Evolutionary conservation across 306 rosid genomes (phyloP), one percentile per base, ranked within the genome.

Genomic region (Fagus sylvatica): DNA sequence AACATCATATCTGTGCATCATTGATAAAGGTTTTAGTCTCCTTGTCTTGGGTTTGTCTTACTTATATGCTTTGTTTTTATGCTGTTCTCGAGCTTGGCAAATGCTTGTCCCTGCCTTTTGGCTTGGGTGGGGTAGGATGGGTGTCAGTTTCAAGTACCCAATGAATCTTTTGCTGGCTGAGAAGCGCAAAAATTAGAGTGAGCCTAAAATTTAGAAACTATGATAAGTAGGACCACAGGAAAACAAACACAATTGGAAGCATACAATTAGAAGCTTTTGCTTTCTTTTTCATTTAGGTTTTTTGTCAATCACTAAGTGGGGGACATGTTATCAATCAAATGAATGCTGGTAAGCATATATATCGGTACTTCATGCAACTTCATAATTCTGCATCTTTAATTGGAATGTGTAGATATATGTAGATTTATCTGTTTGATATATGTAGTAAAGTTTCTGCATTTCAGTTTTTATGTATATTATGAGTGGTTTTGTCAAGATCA

Each of bases 251-350:
- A 1, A 17, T 41, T 1, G 34, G 5, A 72, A 19, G 62, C 32
- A 17, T 43, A n/a, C 42, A 16, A 69, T 76, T 78, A 22, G 10
- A 59, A 53, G 39, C 66, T 32, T 68, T 73, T 5, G 32, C 51
- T 55, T 56, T 53, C 39, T 11, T 10, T 57, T 17, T 40, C 64
- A 40, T 55, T 62, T 49, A 30, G 30, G 36, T 33, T 46, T 51
- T 30, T 48, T 15, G 48, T 7, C 40, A 36, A 7, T 61, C 39
- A 71, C 46, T 22, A 22, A 39, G 10, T 10, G 6, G 4, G 40
- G 30, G 30, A n/a, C 30, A 22, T 15, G 22, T 22, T 0, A 22
- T 19, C 30, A 22, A 8, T 30, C 30, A 22, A 22, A 19, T 19
- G 2, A 57, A 30, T 57, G 36, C 64, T 28, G 36, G 69, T 62